Percentiles rank a stretch among this genome's conserved stretches.
Conservation (phyloP, 345 rosid genomes). For the Anacardium occidentale region DNA sequence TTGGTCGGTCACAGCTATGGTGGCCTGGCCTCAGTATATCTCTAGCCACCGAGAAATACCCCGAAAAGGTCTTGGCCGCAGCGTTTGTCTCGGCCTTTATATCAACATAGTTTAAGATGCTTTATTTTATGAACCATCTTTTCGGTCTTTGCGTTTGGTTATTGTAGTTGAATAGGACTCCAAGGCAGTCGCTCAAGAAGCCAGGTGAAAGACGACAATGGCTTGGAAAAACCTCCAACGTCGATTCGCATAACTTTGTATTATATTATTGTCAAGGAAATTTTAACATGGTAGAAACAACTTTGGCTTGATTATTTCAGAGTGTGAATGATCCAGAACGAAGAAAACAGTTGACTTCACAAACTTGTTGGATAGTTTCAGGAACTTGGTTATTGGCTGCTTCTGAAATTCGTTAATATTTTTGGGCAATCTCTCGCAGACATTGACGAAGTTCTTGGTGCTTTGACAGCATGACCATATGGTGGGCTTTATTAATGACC, state of each 20-base stretch:
- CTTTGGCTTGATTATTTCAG: too few species aligned
- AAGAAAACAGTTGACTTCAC: too few species aligned
- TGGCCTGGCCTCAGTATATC: slow-evolving; percentile 31
- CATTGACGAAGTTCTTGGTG: slow-evolving; percentile 16
- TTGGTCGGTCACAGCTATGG: slow-evolving; percentile 42
- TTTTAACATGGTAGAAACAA: too few species aligned
- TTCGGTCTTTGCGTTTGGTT: neutral
- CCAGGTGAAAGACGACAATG: too few species aligned
- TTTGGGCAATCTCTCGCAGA: slow-evolving; percentile 16
- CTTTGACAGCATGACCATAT: slow-evolving; percentile 25
- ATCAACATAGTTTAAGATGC: slow-evolving; percentile 3
- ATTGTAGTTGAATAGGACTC: neutral
- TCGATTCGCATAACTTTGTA: too few species aligned
- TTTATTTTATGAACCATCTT: neutral
- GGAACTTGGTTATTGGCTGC: neutral
- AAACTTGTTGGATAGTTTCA: too few species aligned
- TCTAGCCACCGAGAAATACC: slow-evolving; percentile 37
- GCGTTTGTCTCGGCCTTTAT: slow-evolving; percentile 29
- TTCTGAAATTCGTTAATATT: neutral
- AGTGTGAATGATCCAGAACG: too few species aligned
- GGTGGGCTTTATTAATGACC: slow-evolving; percentile 17
- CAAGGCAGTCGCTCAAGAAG: too few species aligned
- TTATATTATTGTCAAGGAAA: too few species aligned
- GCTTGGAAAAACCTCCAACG: too few species aligned
- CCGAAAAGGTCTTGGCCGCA: slow-evolving; percentile 25